Evolutionary conservation across 257 asterid species (phyloP), one percentile per base, ranked within the genome.

Genomic region (Primulina huaijiensis): DNA sequence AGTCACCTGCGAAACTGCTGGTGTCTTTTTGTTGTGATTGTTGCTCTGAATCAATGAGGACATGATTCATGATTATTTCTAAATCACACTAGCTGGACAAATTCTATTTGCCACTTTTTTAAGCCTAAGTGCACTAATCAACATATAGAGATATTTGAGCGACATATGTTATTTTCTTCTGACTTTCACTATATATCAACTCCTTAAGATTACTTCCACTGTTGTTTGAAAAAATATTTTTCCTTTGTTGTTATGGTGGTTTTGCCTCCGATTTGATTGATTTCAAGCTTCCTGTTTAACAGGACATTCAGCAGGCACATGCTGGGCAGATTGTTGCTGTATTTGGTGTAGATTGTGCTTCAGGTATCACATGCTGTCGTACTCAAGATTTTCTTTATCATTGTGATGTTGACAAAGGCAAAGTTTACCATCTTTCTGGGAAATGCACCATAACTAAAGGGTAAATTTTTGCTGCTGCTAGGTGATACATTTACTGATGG

Each of bases 301-400:
- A 94, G 99, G 97, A 94, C 81, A 94, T 94, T 71, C 95, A 88
- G 82, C 97, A 94, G 82, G 99, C 97, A 69, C 97, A 91, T 79
- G 96, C 99, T 6, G 99, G 99, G 75, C 97, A 94, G 77, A 94
- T 94, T 72, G 97, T 94, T 82, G 99, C 99, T 77, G 99, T 94
- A 69, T 91, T 89, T 86, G 99, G 99, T 53, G 91, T 91, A 68
- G 99, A 89, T 78, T 94, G 99, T 84, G 95, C 99, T 38, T 85
- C 99, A 82, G 99, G 99, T 94, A 83, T 70, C 71, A 30, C 7
- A 37, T 67, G 40, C 62, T 70, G 23, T 62, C 46, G 25, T 56
- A 29, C 23, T 35, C 30, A 27, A 17, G 52, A 34, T 57, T 60
- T 70, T 65, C 62, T 12, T 33, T 2, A 17, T 60, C 6, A 20